Conservation (phyloP, 225 moss, liverwort and hornwort genomes). For the Polytrichum formosum region DNA sequence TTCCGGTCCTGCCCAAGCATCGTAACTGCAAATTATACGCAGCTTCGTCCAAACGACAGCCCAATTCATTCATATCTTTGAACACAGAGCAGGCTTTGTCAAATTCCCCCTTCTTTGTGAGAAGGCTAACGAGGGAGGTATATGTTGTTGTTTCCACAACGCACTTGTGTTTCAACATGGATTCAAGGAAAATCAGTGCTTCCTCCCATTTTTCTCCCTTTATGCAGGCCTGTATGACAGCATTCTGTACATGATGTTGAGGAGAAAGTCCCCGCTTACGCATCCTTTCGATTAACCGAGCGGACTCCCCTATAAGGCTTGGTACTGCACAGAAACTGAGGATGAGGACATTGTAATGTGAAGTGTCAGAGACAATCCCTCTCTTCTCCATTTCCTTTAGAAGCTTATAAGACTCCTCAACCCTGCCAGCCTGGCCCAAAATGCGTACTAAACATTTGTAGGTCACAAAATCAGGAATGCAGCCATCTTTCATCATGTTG, state of each 20-base stretch:
- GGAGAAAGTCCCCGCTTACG: neutral
- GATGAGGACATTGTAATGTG: constrained; percentile 23
- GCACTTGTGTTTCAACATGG: constrained; percentile 24
- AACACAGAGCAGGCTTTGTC: constrained; percentile 11
- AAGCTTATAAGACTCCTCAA: constrained; percentile 12
- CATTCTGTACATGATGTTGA: neutral
- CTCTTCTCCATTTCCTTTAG: constrained; percentile 32
- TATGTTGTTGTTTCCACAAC: constrained; percentile 15
- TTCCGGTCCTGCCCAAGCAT: constrained; percentile 5
- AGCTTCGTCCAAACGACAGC: neutral
- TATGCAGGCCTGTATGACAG: constrained; percentile 1
- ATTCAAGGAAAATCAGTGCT: constrained; percentile 11
- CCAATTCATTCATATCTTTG: constrained; percentile 5
- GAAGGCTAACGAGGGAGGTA: constrained; percentile 4
- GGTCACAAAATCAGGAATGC: constrained; percentile 20
- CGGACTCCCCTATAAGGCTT: constrained; percentile 6
- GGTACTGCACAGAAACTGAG: constrained; percentile 6
- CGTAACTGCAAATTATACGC: neutral
- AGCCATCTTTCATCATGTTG: constrained; percentile 23
- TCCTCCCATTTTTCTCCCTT: constrained; percentile 17
- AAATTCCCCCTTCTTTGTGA: constrained; percentile 12
- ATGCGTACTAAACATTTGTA: constrained; percentile 25
- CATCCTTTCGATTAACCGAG: constrained; percentile 1
- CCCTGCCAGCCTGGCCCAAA: constrained; percentile 11
- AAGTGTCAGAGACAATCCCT: constrained; percentile 20